Conservation (phyloP, 139 green algal genomes). For the Chlamydomonas sphaeroides region DNA sequence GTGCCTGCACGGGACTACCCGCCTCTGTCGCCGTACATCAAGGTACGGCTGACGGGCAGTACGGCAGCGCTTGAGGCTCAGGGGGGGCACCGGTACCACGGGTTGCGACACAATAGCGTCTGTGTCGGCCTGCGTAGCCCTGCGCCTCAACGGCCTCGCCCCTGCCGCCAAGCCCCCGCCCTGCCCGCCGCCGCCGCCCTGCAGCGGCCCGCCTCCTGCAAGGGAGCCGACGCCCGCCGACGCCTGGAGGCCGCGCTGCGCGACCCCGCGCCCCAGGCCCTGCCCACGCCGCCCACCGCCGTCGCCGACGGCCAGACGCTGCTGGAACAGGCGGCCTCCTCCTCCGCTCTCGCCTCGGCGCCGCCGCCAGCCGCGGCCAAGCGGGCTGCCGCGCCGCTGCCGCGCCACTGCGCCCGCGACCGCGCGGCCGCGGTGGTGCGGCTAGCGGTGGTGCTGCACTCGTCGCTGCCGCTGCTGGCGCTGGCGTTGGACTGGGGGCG, state of each 20-base stretch:
- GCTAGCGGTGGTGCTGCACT: conserved; percentile 8
- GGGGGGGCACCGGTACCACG: too few relatives aligned
- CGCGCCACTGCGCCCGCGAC: background rate
- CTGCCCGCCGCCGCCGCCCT: too few relatives aligned
- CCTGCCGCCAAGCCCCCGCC: too few relatives aligned
- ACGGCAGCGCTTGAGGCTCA: too few relatives aligned
- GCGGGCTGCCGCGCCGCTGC: too few relatives aligned
- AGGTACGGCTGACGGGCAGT: background rate
- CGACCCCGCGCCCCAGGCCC: background rate
- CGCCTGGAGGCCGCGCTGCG: background rate
- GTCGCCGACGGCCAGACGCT: too few relatives aligned
- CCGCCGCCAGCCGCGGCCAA: too few relatives aligned
- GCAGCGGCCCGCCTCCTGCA: background rate
- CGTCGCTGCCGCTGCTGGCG: background rate
- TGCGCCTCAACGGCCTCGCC: too few relatives aligned
- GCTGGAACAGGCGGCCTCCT: too few relatives aligned
- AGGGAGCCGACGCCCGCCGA: conserved; percentile 5
- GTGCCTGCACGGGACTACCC: background rate
- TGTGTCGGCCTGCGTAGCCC: too few relatives aligned
- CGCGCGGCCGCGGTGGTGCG: conserved; percentile 1
- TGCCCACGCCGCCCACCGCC: background rate
- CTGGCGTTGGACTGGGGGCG: background rate
- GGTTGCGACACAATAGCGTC: too few relatives aligned
- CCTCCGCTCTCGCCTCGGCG: too few relatives aligned
- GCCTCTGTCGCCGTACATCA: background rate